A percentile compares a stretch with the other conserved stretches of the same genome.
phyloP scores from a whole-genome alignment of 305 asterid species.

The Coffea humblotiana region DNA sequence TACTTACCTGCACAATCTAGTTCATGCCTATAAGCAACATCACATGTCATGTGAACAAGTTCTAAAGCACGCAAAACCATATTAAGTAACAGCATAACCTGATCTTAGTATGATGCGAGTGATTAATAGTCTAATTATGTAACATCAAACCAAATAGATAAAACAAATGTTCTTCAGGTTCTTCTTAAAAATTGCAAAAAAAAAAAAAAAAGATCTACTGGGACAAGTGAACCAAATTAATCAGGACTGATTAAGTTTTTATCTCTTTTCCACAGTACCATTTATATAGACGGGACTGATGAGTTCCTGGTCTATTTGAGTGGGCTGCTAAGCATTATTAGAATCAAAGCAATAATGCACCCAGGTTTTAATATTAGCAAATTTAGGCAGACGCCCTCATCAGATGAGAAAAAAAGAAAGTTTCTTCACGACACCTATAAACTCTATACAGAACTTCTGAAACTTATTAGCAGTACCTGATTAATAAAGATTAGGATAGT shows the following conservation, averaged over 20 bases:
- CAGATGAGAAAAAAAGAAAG: background rate
- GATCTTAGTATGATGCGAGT: background rate
- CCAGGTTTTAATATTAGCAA: background rate
- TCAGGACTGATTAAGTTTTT: background rate
- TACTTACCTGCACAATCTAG: background rate
- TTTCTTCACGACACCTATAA: background rate
- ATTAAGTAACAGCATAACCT: too few relatives aligned
- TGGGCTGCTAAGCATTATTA: background rate
- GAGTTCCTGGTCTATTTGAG: background rate
- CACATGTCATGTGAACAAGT: background rate
- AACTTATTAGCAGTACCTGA: slow-evolving; percentile 46
- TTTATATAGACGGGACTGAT: background rate
- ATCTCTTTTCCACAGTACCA: background rate
- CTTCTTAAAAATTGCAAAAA: background rate
- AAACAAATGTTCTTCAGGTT: background rate
- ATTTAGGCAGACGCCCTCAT: background rate
- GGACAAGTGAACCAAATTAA: background rate
- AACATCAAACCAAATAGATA: background rate
- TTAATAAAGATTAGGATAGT: slow-evolving; percentile 83
- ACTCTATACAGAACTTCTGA: slow-evolving; percentile 2
- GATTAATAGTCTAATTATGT: background rate
- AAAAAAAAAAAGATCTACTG: background rate
- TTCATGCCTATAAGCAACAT: background rate
- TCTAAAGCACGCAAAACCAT: too few relatives aligned
- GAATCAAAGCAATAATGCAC: background rate